Evolutionary conservation across 2,329 filamentous ascomycete genomes (phyloP), one percentile per base, ranked within the genome.

Genomic region (Fusarium coffeatum): DNA sequence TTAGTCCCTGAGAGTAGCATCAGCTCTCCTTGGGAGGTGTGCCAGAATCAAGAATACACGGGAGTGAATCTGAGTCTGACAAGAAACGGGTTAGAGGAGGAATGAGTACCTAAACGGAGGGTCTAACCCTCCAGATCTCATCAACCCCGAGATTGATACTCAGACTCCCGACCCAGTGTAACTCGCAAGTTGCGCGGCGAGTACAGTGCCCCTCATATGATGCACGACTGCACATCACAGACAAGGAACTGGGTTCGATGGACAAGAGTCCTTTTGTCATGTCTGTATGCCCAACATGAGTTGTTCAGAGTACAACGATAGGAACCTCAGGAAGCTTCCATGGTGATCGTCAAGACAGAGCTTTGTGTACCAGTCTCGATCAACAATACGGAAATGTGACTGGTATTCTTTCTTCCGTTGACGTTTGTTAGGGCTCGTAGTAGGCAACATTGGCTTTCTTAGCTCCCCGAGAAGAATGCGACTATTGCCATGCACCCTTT

Each of bases 211-310:
- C 40, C 32, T 50, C 54, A 49, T 47, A 57, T 34, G 23, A 37
- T 51, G 34, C 46, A 66, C 18, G 43, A 43, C 55, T 54, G 58
- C 46, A 54, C n/a, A 34, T 49, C 41, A 59, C 30, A 23, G 53
- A 65, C 68, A 71, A 49, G 67, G 55, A 55, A 37, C 46, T 59
- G 43, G 59, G 43, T 56, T 27, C 12, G 51, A 55, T 30, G 42
- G 15, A 55, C 28, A 20, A 64, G 34, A 53, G 43, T 10, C 37
- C 55, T 61, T 59, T 59, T 67, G 25, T 53, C 28, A 49, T 64
- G 63, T 65, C 64, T 60, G 55, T 42, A 30, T 71, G 55, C 55
- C 68, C 64, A 42, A 64, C 64, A 18, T 42, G 51, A 59, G 23
- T n/a, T 54, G 59, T 70, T 43, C 50, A 42, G 56, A 37, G 48